Conservation (phyloP, 768 basidiomycete species). For the Rhizopogon roseolus region DNA sequence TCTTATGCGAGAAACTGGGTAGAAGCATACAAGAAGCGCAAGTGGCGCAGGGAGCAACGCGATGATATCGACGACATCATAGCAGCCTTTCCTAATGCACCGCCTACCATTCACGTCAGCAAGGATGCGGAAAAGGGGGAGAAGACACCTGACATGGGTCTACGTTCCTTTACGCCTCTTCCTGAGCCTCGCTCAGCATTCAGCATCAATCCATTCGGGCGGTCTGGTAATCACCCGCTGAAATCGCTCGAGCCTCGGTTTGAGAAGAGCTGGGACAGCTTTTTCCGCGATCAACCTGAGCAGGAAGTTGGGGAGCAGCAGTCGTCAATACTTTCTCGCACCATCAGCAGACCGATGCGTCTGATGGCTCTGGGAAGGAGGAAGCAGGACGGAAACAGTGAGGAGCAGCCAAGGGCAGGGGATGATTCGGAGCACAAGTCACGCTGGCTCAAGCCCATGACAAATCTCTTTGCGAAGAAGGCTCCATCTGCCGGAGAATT, state of each 20-base stretch:
- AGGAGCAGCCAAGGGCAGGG: slow-evolving; percentile 5
- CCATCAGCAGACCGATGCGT: slow-evolving; percentile 32
- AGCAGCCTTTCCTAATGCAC: slow-evolving; percentile 16
- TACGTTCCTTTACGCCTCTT: slow-evolving; percentile 48
- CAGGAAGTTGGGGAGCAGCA: slow-evolving; percentile 12
- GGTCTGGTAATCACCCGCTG: slow-evolving; percentile 26
- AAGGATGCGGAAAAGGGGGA: slow-evolving; percentile 21
- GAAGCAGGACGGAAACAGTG: slow-evolving; percentile 27
- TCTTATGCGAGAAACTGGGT: slow-evolving; percentile 48
- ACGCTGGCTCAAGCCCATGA: slow-evolving; percentile 34
- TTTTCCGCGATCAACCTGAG: slow-evolving; percentile 29
- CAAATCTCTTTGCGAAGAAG: slow-evolving; percentile 24
- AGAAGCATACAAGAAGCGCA: slow-evolving; percentile 42
- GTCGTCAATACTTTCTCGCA: slow-evolving; percentile 18
- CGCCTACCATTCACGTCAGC: slow-evolving; percentile 11
- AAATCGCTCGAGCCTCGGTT: slow-evolving; percentile 24
- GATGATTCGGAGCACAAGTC: slow-evolving; percentile 23
- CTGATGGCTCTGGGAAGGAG: slow-evolving; percentile 42
- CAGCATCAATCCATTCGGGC: slow-evolving; percentile 32
- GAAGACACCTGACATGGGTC: slow-evolving; percentile 17
- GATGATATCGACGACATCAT: slow-evolving; percentile 40
- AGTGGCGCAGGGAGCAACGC: slow-evolving; percentile 50
- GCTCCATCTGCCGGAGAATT: slow-evolving; percentile 10
- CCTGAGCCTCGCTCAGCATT: slow-evolving; percentile 31
- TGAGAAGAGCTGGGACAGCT: slow-evolving; percentile 42